Evolutionary conservation across 2,329 filamentous ascomycete genomes (phyloP), one percentile per base, ranked within the genome.

Genomic region (Fusarium verticillioides): DNA sequence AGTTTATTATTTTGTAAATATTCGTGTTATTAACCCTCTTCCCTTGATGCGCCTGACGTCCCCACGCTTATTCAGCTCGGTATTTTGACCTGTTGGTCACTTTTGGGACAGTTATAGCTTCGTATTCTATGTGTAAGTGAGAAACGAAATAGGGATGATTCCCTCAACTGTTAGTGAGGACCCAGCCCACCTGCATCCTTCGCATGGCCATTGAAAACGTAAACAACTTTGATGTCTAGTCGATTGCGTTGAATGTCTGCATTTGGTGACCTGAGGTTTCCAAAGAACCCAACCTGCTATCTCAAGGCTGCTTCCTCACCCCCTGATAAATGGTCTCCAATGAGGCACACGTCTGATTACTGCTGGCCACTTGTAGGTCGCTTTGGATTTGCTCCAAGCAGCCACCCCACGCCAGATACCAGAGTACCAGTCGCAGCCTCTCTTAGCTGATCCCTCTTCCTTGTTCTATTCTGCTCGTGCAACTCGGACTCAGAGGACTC

Each of bases 391-490:
- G 90, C 91, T 11, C 89, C 89, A 66, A 93, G 87, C 52, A 93
- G 80, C 91, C 91, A 93, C 1, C 91, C 90, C 30, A 93, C 88
- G 23, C 91, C 89, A 47, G 89, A 90, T 6, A 91, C 91, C 52
- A 93, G 79, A 4, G 90, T 91, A n/a, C 89, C 90, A 62, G 91
- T 89, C 13, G 91, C 91, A 40, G 87, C 91, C 67, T 92, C 90
- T 71, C 89, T 85, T 44, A 93, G 77, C 80, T 92, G 91, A 79
- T 96, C 94, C 75, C 94, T 87, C 84, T 92, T 95, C 75, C 93
- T 87, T 42, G 89, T 85, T 63, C 82, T 85, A 66, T 78, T 72
- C 11, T 79, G 77, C 39, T 80, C 79, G n/a, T 73, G 63, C 7
- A 63, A 60, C 34, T 74, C 76, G 32, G 75, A 77, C 15, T 79